phyloP scores from a whole-genome alignment of 2,329 filamentous ascomycete species.

The Aspergillus eucalypticola region DNA sequence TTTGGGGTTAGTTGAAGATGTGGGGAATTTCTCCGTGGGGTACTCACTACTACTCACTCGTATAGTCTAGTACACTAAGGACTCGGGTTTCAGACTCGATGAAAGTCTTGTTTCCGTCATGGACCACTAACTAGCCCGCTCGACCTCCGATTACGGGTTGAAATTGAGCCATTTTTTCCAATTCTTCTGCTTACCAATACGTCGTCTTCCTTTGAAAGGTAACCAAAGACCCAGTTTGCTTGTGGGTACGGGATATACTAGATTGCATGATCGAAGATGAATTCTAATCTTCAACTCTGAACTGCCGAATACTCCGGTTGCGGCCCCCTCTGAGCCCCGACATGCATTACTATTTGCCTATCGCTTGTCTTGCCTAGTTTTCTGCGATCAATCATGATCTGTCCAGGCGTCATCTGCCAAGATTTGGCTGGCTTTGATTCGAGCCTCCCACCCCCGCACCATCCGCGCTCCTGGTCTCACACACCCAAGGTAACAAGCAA shows the following conservation, averaged over 20 bases:
- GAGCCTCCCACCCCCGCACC: neutral
- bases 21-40: constrained; percentile 9
- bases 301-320: neutral
- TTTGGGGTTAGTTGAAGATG: constrained; percentile 2
- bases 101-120: neutral
- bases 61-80: no score
- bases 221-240: neutral
- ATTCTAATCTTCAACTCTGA: neutral
- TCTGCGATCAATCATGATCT: neutral
- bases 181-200: neutral
- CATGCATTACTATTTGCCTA: neutral
- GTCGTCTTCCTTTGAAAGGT: neutral
- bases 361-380: neutral
- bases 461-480: neutral
- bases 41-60: neutral
- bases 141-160: neutral
- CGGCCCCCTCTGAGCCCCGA: neutral
- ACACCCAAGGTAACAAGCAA: neutral
- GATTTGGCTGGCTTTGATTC: neutral
- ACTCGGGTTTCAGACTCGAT: neutral
- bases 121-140: neutral
- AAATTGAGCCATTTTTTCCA: neutral
- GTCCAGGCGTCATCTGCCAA: neutral
- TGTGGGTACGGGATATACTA: neutral
- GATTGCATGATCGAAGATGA: neutral